These are phyloP conservation scores for Komagataella phaffii DNA, from an alignment of 805 yeast species.

Conservation along the genomic window DNA sequence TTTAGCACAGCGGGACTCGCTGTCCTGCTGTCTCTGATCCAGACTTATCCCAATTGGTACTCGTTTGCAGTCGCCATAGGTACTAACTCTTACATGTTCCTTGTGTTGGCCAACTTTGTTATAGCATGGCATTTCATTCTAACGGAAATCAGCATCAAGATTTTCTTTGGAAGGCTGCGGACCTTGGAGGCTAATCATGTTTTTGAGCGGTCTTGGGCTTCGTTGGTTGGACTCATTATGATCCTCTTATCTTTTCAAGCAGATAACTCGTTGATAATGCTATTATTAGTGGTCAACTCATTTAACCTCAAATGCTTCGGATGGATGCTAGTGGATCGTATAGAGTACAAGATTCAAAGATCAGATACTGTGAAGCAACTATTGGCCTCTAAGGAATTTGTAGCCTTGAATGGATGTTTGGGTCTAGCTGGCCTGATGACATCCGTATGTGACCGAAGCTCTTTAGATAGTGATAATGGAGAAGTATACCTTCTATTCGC, in stretches of 20 bases:
- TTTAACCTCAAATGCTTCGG: conserved; percentile 58
- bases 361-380: background rate
- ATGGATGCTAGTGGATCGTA: conserved; percentile 46
- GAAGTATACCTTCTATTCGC: background rate
- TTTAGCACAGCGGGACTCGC: background rate
- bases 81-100: background rate
- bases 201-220: conserved; percentile 50
- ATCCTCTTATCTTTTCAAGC: conserved; percentile 39
- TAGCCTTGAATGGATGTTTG: background rate
- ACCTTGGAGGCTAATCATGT: conserved; percentile 65
- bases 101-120: background rate
- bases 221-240: conserved; percentile 49
- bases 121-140: background rate
- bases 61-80: background rate
- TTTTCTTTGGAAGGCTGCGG: conserved; percentile 64
- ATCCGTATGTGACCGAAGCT: background rate
- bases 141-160: conserved; percentile 6
- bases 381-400: background rate
- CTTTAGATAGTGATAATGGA: background rate
- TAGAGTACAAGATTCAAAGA: conserved; percentile 32
- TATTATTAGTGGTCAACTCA: conserved; percentile 18
- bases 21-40: background rate
- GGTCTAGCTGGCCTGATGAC: background rate
- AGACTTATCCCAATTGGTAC: background rate
- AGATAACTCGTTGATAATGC: conserved; percentile 31